Conservation (phyloP, 352 stramenopile species). For the Phytophthora uliginosa region DNA sequence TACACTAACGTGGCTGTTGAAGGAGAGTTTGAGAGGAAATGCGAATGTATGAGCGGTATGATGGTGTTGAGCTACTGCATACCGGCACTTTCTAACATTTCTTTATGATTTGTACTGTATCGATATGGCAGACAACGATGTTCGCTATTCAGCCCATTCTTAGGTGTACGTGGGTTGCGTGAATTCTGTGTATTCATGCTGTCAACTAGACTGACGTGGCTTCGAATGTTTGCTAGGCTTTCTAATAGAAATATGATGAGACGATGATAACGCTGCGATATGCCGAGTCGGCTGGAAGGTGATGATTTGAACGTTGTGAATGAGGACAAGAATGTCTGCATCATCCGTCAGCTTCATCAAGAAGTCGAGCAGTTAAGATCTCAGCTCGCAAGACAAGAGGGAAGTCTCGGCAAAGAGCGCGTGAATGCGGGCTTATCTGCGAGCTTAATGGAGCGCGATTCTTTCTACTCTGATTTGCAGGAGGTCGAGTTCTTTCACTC, state of each 20-base stretch:
- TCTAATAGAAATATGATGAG: constrained; percentile 79
- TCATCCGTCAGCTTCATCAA: constrained; percentile 81
- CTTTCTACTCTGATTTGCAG: constrained; percentile 59
- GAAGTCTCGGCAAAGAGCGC: constrained; percentile 41
- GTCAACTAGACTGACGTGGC: neutral
- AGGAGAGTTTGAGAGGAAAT: constrained; percentile 87
- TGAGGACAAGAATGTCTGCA: constrained; percentile 83
- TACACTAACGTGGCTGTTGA: constrained; percentile 89
- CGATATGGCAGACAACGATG: constrained; percentile 77
- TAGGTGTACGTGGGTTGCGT: constrained; percentile 48
- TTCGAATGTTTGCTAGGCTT: neutral
- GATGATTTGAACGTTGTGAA: constrained; percentile 88
- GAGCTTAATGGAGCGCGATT: constrained; percentile 56
- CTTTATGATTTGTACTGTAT: neutral
- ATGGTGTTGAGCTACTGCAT: neutral
- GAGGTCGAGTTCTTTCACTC: constrained; percentile 57
- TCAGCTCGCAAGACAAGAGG: constrained; percentile 50
- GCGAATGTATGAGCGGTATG: constrained; percentile 55
- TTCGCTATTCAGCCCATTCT: constrained; percentile 84
- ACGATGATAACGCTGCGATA: constrained; percentile 90
- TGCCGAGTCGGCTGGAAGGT: constrained; percentile 86
- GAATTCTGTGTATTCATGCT: neutral
- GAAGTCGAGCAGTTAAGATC: constrained; percentile 69
- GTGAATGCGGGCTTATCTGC: constrained; percentile 38
- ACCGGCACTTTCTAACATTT: neutral